phyloP scores from a whole-genome alignment of 1,284 basidiomycete species.

The Fomitopsis betulina region DNA sequence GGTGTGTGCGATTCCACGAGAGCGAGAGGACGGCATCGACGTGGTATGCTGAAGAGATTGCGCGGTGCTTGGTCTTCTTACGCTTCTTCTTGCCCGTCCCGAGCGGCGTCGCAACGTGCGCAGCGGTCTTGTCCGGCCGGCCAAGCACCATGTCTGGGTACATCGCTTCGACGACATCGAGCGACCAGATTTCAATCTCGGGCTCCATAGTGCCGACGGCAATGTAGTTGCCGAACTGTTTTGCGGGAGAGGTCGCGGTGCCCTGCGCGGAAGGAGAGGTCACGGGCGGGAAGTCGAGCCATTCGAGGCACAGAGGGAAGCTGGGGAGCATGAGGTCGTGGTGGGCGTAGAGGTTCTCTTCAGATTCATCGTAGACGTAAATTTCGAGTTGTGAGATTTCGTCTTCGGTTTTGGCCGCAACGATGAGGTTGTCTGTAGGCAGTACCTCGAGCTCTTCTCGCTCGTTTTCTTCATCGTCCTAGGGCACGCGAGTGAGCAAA shows the following conservation, averaged over 20 bases:
- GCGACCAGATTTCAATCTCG: constrained; percentile 98
- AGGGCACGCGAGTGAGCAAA: not conserved
- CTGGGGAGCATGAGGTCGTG: constrained; percentile 98
- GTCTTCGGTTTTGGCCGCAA: constrained; percentile 94
- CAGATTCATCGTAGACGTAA: constrained; percentile 89
- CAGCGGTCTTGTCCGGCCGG: constrained; percentile 79
- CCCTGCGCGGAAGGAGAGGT: constrained; percentile 38
- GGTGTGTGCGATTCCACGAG: constrained; percentile 88
- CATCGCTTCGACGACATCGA: constrained; percentile 91
- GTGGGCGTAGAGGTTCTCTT: constrained; percentile 94
- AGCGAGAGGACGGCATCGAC: constrained; percentile 91
- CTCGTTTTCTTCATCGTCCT: constrained; percentile 81
- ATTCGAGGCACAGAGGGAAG: constrained; percentile 98
- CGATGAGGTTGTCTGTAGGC: constrained; percentile 89
- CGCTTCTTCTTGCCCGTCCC: constrained; percentile 95
- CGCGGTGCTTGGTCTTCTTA: constrained; percentile 78
- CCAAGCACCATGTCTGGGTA: constrained; percentile 94
- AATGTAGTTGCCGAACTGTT: constrained; percentile 81
- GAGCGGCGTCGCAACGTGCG: constrained; percentile 70
- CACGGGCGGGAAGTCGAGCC: constrained; percentile 90
- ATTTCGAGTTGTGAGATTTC: constrained; percentile 96
- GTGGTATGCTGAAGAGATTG: constrained; percentile 71
- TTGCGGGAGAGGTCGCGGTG: constrained; percentile 30
- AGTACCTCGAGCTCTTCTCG: constrained; percentile 88
- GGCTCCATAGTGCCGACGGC: constrained; percentile 98